phyloP scores from a whole-genome alignment of 179 eudicot species.

The Actinidia arguta region DNA sequence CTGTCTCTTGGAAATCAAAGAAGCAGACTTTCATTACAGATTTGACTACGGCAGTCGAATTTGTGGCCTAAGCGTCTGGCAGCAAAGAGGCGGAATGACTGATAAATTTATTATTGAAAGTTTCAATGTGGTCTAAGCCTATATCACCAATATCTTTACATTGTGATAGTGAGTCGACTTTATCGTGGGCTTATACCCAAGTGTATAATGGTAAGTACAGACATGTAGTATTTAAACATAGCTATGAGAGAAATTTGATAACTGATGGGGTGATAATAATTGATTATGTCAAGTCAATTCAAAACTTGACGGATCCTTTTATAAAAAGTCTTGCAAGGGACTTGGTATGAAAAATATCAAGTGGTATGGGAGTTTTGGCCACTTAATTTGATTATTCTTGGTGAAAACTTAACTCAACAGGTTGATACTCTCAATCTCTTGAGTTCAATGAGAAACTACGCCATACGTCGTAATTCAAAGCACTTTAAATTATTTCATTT shows the following conservation, averaged over 20 bases:
- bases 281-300: neutral
- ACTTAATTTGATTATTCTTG: too few species aligned
- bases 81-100: neutral
- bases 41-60: too few species aligned
- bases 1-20: too few species aligned
- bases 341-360: too few species aligned
- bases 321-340: neutral
- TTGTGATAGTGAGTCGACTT: neutral
- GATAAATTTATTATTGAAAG: neutral
- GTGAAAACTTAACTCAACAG: too few species aligned
- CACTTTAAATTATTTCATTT: too few species aligned
- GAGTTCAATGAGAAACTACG: neutral
- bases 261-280: neutral
- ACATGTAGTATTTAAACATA: neutral
- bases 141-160: neutral
- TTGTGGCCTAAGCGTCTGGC: neutral
- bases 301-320: neutral
- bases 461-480: neutral
- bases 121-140: neutral
- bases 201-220: too few species aligned
- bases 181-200: neutral
- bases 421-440: too few species aligned
- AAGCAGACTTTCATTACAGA: too few species aligned
- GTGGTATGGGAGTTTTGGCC: too few species aligned
- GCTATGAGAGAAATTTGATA: neutral